phyloP scores from a whole-genome alignment of 2,329 filamentous ascomycete genomes.

The Calonectria montana region DNA sequence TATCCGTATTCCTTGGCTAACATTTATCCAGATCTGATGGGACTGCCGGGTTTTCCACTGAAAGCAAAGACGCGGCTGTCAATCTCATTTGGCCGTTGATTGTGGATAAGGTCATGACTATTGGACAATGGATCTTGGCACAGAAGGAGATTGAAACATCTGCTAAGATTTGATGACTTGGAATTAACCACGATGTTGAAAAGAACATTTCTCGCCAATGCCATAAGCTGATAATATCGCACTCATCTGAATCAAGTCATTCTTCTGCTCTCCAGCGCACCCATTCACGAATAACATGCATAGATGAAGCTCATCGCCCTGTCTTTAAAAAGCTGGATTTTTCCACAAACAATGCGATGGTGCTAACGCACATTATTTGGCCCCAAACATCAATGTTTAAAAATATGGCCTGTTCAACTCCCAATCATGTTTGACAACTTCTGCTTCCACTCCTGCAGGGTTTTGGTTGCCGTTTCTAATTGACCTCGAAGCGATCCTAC shows the following conservation, averaged over 20 bases:
- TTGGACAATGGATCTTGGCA: not conserved
- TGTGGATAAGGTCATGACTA: not conserved
- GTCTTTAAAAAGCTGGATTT: too few species aligned
- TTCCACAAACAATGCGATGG: too few species aligned
- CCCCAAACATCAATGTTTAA: not conserved
- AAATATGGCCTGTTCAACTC: too few species aligned
- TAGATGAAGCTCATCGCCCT: too few species aligned
- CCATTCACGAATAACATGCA: too few species aligned
- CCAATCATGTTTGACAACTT: not conserved
- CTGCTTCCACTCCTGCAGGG: not conserved
- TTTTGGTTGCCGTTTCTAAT: not conserved
- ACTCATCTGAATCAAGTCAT: too few species aligned
- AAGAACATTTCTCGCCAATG: too few species aligned
- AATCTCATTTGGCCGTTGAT: constrained; percentile 10
- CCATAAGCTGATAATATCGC: too few species aligned
- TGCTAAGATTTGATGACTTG: not conserved
- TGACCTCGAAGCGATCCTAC: not conserved
- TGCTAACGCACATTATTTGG: too few species aligned
- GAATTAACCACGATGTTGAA: too few species aligned
- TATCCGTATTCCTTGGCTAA: not conserved
- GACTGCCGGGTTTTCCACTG: constrained; percentile 3
- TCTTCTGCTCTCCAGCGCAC: too few species aligned
- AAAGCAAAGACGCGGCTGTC: not conserved
- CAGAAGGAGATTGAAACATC: not conserved
- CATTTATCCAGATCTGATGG: not conserved